Percentiles rank a stretch among this genome's conserved stretches.
These are phyloP conservation scores for Pichia deserticola DNA, from an alignment of 805 yeast genomes.

Conservation along the genomic window DNA sequence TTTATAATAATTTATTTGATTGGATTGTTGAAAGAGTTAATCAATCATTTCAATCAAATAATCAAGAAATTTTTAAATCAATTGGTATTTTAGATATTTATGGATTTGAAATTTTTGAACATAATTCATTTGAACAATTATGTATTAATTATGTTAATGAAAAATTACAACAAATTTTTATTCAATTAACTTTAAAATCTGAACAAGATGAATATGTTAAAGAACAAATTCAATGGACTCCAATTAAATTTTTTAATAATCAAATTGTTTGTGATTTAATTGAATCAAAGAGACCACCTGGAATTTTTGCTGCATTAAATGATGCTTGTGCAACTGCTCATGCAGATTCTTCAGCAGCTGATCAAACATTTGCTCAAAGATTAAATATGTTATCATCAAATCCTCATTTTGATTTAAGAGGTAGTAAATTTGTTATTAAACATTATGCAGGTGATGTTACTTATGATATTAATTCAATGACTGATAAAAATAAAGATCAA, in stretches of 20 bases:
- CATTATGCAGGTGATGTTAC: constrained; percentile 99
- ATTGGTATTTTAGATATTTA: constrained; percentile 93
- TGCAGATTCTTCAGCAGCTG: constrained; percentile 95
- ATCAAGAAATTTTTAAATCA: constrained; percentile 39
- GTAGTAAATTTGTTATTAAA: constrained; percentile 79
- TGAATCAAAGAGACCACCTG: constrained; percentile 92
- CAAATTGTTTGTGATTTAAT: constrained; percentile 94
- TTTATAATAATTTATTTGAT: constrained; percentile 86
- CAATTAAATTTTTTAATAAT: constrained; percentile 93
- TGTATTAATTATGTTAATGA: constrained; percentile 96
- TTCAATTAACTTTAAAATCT: constrained; percentile 89
- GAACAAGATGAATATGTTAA: constrained; percentile 97
- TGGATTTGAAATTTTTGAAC: constrained; percentile 94
- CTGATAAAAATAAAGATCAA: constrained; percentile 95
- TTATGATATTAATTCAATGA: constrained; percentile 82
- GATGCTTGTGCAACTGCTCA: constrained; percentile 98
- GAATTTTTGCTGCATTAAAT: constrained; percentile 90
- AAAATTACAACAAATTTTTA: constrained; percentile 92
- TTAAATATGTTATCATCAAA: constrained; percentile 74
- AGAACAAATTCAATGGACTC: constrained; percentile 96
- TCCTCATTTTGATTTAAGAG: constrained; percentile 84
- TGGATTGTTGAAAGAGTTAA: constrained; percentile 95
- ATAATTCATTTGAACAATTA: constrained; percentile 89
- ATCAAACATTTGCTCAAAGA: constrained; percentile 90
- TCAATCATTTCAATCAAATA: constrained; percentile 50